These are phyloP conservation scores for Apiotrichum brassicae DNA, from an alignment of 1,284 basidiomycete genomes.

Conservation along the genomic window DNA sequence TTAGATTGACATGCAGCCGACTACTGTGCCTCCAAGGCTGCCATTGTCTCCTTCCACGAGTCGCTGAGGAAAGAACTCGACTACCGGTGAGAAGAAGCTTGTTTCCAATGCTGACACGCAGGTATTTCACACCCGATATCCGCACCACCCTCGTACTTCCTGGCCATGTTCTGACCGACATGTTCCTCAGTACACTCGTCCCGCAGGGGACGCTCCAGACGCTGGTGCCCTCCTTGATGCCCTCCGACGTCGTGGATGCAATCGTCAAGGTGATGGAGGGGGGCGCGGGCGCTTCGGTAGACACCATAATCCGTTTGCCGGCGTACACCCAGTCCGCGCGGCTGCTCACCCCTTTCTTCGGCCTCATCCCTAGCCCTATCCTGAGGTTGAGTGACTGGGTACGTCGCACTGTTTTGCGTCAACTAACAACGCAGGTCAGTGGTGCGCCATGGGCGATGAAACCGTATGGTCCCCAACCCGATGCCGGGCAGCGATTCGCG, in stretches of 20 bases:
- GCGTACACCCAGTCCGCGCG: constrained; percentile 35
- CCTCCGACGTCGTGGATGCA: constrained; percentile 68
- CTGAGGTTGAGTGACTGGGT: constrained; percentile 38
- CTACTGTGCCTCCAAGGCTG: constrained; percentile 83
- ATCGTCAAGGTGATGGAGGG: constrained; percentile 72
- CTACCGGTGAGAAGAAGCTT: constrained; percentile 50
- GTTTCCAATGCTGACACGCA: constrained; percentile 33
- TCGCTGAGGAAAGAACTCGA: constrained; percentile 78
- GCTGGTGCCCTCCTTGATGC: constrained; percentile 64
- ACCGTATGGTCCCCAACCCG: constrained; percentile 34
- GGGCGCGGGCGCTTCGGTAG: constrained; percentile 54
- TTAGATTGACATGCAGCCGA: constrained; percentile 55
- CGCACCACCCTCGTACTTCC: constrained; percentile 74
- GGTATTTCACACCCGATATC: constrained; percentile 65
- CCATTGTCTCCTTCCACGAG: constrained; percentile 66
- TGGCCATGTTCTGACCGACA: constrained; percentile 64
- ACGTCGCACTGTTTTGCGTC: constrained; percentile 7
- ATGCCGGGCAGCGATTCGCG: constrained; percentile 14
- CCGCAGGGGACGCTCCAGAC: constrained; percentile 60
- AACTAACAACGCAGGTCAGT: constrained; percentile 17
- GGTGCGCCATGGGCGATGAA: constrained; percentile 37
- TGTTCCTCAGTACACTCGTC: constrained; percentile 61
- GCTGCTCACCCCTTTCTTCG: constrained; percentile 24
- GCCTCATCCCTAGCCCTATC: constrained; percentile 36
- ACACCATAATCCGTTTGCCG: constrained; percentile 60